Evolutionary conservation across 106 monocot species (phyloP).

Genomic region (Dendrobium catenatum): DNA sequence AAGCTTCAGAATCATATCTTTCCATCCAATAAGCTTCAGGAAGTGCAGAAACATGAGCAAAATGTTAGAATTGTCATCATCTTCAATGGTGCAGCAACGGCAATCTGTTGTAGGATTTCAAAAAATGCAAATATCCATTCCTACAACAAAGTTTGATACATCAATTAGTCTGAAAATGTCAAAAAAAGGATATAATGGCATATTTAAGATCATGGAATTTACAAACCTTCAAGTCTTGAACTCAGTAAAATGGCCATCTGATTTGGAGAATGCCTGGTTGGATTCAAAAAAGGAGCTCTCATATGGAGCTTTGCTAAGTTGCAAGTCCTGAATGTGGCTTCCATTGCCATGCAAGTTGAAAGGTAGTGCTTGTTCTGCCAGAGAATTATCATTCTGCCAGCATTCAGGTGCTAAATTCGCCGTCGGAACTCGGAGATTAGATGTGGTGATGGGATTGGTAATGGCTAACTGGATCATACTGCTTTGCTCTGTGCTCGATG

Average conservation of each 20-base stretch:
- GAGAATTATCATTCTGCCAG: conserved; percentile 21
- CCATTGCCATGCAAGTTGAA: conserved; percentile 21
- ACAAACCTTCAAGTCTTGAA: conserved; percentile 13
- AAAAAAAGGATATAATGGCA: too few relatives aligned
- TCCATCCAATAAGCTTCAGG: too few relatives aligned
- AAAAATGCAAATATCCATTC: too few relatives aligned
- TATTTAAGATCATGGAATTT: neutral
- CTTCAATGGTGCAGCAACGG: too few relatives aligned
- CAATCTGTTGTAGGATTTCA: too few relatives aligned
- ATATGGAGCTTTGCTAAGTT: conserved; percentile 22
- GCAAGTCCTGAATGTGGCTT: conserved; percentile 30
- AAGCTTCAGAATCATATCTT: too few relatives aligned
- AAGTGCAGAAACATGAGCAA: too few relatives aligned
- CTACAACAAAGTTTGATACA: too few relatives aligned
- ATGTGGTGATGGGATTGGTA: too few relatives aligned
- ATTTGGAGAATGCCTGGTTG: conserved; percentile 16
- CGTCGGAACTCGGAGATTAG: too few relatives aligned
- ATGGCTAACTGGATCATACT: conserved; percentile 16
- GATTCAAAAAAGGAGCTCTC: conserved; percentile 10
- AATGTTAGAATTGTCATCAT: too few relatives aligned
- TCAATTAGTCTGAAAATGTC: too few relatives aligned
- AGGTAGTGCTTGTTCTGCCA: conserved; percentile 15
- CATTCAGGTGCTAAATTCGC: neutral
- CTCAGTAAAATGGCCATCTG: conserved; percentile 15
- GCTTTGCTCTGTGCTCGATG: conserved; percentile 21